Evolutionary conservation across 2,329 filamentous ascomycete species (phyloP), one percentile per base, ranked within the genome.

Genomic region (Teratosphaeria viscida): DNA sequence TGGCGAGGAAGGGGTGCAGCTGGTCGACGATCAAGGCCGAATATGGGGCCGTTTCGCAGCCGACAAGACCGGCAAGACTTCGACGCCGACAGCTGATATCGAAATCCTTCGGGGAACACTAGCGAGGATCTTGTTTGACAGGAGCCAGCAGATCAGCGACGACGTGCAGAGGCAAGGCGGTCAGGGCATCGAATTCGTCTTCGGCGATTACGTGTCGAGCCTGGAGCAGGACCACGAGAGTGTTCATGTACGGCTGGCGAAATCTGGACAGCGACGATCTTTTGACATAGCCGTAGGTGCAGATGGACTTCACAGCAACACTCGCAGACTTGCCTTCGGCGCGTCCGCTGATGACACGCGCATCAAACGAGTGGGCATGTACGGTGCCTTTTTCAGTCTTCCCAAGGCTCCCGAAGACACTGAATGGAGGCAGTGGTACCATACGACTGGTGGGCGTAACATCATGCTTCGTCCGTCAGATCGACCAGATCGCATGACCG

Each of bases 261-360:
- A 68, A 10, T 65, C 63, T 37, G 61, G 63, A 2, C 47, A 64
- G 26, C 53, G 27, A 19, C 43, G 63, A 27, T 60, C 26, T 1
- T 70, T 63, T 32, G 69, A 72, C 47, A 57, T 72, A 0, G 67
- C 73, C 1, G 65, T 73, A 5, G 71, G 67, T 10, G 71, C 71
- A 1, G 71, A 73, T 56, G 71, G 71, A 2, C 59, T 73, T 10
- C 64, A 66, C 53, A 70, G 66, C 56, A 56, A 58, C 1, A 72
- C 70, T 3, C 63, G 71, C 14, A 62, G 57, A 19, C 32, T 71
- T 54, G 66, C 65, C 2, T 73, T 66, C 52, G 69, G 70, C 11
- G 60, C 60, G 1, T 53, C 63, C 27, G 61, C 59, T n/a, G 66
- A 69, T 14, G 49, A 60, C 0, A 14, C 57, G 16, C 57, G 59